Percentiles rank a stretch among this genome's conserved stretches.
Conservation (phyloP, 805 yeast species). For the Blastobotrys americana region DNA sequence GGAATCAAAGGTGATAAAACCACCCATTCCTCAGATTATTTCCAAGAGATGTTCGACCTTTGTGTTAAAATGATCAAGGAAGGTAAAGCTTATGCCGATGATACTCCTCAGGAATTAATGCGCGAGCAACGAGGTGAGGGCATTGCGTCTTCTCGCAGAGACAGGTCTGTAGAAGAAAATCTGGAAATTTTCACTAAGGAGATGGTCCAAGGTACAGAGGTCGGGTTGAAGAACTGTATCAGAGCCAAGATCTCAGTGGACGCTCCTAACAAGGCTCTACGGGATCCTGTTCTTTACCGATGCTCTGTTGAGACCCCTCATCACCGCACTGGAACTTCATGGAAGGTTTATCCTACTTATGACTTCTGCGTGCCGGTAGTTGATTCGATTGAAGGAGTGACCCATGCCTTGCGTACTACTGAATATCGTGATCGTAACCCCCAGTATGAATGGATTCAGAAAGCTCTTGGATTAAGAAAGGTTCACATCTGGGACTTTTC, state of each 20-base stretch:
- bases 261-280: conserved; percentile 85
- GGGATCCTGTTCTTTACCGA: conserved; percentile 98
- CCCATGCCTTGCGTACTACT: conserved; percentile 95
- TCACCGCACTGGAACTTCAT: conserved; percentile 84
- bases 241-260: conserved; percentile 95
- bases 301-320: conserved; percentile 89
- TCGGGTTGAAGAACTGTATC: conserved; percentile 83
- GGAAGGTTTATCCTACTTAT: conserved; percentile 98
- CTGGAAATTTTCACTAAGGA: conserved; percentile 77
- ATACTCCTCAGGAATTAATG: conserved; percentile 90
- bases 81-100: conserved; percentile 96
- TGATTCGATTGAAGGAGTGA: conserved; percentile 92
- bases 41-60: conserved; percentile 80
- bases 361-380: conserved; percentile 98
- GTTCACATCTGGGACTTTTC: conserved; percentile 98
- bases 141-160: conserved; percentile 84
- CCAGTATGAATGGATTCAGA: conserved; percentile 94
- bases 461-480: conserved; percentile 73
- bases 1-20: conserved; percentile 89
- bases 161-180: conserved; percentile 88
- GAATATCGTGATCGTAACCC: conserved; percentile 99
- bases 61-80: conserved; percentile 85
- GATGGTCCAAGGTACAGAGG: conserved; percentile 91
- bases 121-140: conserved; percentile 99
- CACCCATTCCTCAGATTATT: conserved; percentile 91